These are phyloP conservation scores for Conoideocrella luteorostrata DNA, from an alignment of 2,329 filamentous ascomycete genomes.

Conservation along the genomic window DNA sequence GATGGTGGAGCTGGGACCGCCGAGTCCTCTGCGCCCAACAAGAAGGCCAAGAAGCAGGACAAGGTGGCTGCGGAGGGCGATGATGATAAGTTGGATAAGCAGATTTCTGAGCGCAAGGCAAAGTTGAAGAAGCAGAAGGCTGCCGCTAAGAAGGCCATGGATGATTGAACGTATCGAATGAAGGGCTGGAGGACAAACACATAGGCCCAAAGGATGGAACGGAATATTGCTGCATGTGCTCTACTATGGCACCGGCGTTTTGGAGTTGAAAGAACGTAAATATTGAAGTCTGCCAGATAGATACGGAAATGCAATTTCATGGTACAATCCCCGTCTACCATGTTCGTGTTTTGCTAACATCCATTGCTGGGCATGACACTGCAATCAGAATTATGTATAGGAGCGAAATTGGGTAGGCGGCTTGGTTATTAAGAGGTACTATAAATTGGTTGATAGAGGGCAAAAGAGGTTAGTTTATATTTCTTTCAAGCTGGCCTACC, in stretches of 20 bases:
- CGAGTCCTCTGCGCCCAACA: constrained; percentile 36
- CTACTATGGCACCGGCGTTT: constrained; percentile 24
- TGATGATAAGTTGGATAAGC: constrained; percentile 49
- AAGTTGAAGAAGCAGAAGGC: constrained; percentile 55
- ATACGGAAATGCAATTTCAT: constrained; percentile 1
- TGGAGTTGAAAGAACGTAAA: constrained; percentile 18
- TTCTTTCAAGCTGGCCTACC: no score
- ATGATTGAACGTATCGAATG: constrained; percentile 35
- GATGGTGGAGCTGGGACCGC: constrained; percentile 28
- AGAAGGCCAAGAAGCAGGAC: constrained; percentile 27
- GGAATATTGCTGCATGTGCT: constrained; percentile 11
- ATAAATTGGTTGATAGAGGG: no score
- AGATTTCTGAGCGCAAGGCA: constrained; percentile 53
- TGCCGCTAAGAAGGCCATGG: constrained; percentile 45
- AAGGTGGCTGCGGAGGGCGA: constrained; percentile 36
- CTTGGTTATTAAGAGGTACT: no score
- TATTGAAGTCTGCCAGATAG: constrained; percentile 4
- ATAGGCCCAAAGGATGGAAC: not conserved
- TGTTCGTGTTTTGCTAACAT: no score
- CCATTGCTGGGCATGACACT: no score
- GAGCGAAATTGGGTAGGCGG: no score
- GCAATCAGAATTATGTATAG: no score
- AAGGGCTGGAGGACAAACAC: constrained; percentile 4
- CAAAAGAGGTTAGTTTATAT: no score
- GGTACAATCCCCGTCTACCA: no score